Evolutionary conservation across 2,329 filamentous ascomycete genomes (phyloP).

Genomic region (Didymella exigua): DNA sequence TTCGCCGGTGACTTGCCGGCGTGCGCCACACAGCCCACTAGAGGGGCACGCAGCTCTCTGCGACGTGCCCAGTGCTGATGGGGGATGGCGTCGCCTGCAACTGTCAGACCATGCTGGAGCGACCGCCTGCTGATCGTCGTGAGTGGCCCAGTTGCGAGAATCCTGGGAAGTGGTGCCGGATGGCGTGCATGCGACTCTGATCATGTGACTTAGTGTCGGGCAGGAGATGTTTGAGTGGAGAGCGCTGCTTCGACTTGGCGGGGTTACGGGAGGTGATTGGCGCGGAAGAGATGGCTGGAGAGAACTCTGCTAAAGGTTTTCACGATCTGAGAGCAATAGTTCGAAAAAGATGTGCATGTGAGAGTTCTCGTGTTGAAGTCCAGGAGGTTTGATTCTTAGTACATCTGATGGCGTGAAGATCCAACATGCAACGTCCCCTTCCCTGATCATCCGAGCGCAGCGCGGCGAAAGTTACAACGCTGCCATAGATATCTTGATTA

Average conservation of each 20-base stretch:
- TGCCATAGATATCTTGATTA: too few relatives aligned
- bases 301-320: conserved; percentile 11
- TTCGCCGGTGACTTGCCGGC: conserved; percentile 7
- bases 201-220: conserved; percentile 20
- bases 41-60: not conserved
- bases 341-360: not conserved
- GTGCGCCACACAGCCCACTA: conserved; percentile 15
- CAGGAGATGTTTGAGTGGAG: not conserved
- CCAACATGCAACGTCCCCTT: too few relatives aligned
- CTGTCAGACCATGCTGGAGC: conserved; percentile 14
- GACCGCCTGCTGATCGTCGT: conserved; percentile 5
- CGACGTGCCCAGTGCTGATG: not conserved
- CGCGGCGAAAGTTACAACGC: too few relatives aligned
- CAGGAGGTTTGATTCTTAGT: too few relatives aligned
- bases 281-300: conserved; percentile 13
- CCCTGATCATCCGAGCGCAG: too few relatives aligned
- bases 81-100: conserved; percentile 13
- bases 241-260: conserved; percentile 10
- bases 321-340: not conserved
- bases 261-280: conserved; percentile 4
- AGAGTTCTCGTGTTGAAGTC: not conserved
- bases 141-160: conserved; percentile 4
- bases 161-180: conserved; percentile 9
- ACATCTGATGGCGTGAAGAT: too few relatives aligned
- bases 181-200: conserved; percentile 10